Evolutionary conservation across 129 eudicot genomes (phyloP).

Genomic region (carrot (Daucus carota)): DH1_v3.0 NC_030388.2:32707501-32708000

Average conservation of each 20-base stretch:
- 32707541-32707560: slow-evolving; percentile 81
- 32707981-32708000: slow-evolving; percentile 62
- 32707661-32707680: background rate
- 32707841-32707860: slow-evolving; percentile 87
- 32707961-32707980: slow-evolving; percentile 59
- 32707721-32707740: background rate
- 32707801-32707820: slow-evolving; percentile 66
- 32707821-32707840: slow-evolving; percentile 78
- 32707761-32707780: background rate
- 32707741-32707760: background rate
- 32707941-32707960: slow-evolving; percentile 86
- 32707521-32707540: slow-evolving; percentile 80
- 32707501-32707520: slow-evolving; percentile 59
- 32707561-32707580: background rate
- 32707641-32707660: background rate
- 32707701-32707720: background rate
- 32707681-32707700: background rate
- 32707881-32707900: background rate
- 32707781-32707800: slow-evolving; percentile 42
- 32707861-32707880: slow-evolving; percentile 50
- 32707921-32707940: slow-evolving; percentile 26
- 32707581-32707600: background rate
- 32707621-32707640: background rate
- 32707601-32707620: background rate
- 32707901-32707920: too few relatives aligned